These are phyloP conservation scores for Kwoniella sp. DNA, from an alignment of 768 basidiomycete species.

Conservation along the genomic window DNA sequence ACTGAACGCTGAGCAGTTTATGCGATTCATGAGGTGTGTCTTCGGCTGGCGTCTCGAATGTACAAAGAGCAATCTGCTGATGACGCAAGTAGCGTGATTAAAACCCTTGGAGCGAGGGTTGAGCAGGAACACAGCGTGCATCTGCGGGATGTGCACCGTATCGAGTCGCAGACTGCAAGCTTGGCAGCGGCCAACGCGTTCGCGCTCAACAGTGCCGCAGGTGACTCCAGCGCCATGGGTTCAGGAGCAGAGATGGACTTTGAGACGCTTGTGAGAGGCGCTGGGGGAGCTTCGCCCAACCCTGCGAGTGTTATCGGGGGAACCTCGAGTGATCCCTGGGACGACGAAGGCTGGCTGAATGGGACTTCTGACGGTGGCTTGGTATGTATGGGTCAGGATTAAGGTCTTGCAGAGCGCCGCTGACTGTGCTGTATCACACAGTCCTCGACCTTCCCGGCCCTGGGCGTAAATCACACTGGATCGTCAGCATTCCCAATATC, in stretches of 20 bases:
- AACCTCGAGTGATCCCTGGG: slow-evolving; percentile 34
- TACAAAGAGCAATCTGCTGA: not conserved
- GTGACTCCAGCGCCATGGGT: slow-evolving; percentile 4
- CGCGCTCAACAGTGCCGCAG: slow-evolving; percentile 52
- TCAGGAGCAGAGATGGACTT: slow-evolving; percentile 66
- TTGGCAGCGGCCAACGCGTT: slow-evolving; percentile 55
- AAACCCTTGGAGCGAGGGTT: slow-evolving; percentile 65
- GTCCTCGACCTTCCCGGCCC: slow-evolving; percentile 17
- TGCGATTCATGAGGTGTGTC: slow-evolving; percentile 72
- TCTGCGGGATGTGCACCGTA: slow-evolving; percentile 81
- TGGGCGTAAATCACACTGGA: slow-evolving; percentile 7
- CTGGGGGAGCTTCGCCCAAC: slow-evolving; percentile 5
- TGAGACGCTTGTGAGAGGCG: slow-evolving; percentile 51
- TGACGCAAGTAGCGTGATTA: slow-evolving; percentile 47
- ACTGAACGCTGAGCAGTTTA: slow-evolving; percentile 65
- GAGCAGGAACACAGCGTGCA: slow-evolving; percentile 90
- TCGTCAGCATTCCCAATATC: slow-evolving; percentile 10
- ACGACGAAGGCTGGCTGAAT: slow-evolving; percentile 34
- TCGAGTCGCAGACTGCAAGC: slow-evolving; percentile 62
- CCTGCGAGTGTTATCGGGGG: not conserved
- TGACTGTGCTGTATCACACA: not conserved
- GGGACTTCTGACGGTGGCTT: slow-evolving; percentile 1
- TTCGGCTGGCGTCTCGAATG: not conserved
- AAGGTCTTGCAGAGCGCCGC: not conserved
- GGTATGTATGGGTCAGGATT: too few species aligned